A percentile compares a stretch with the other conserved stretches of the same genome.
phyloP scores from a whole-genome alignment of 768 basidiomycete species.

The Tricholoma flavovirens region DNA sequence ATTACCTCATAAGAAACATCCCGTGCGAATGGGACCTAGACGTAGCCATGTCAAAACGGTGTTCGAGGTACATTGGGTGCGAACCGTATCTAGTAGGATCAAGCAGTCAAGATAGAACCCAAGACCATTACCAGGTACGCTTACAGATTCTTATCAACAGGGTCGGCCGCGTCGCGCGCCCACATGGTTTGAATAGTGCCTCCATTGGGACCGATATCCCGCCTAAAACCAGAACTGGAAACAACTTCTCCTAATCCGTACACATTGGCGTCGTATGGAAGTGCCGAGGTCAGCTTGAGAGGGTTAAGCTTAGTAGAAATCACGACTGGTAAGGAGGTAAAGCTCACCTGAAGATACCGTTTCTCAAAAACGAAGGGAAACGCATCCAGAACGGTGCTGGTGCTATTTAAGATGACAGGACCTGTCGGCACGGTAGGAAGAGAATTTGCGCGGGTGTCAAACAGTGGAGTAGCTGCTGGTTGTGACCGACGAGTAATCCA shows the following conservation, averaged over 20 bases:
- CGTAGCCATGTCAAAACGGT: conserved; percentile 52
- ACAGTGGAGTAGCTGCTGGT: conserved; percentile 49
- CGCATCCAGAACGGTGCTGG: conserved; percentile 51
- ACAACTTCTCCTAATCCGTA: conserved; percentile 77
- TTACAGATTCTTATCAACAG: conserved; percentile 61
- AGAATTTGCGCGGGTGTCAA: conserved; percentile 63
- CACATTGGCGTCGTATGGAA: conserved; percentile 64
- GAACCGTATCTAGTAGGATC: conserved; percentile 54
- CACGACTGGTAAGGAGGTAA: not conserved
- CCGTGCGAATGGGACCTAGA: conserved; percentile 61
- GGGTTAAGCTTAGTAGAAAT: not conserved
- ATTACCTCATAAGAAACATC: conserved; percentile 65
- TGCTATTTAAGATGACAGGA: conserved; percentile 46
- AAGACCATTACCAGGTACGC: conserved; percentile 16
- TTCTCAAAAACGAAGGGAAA: conserved; percentile 76
- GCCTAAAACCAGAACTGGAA: conserved; percentile 61
- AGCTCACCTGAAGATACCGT: conserved; percentile 62
- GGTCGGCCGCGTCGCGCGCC: conserved; percentile 58
- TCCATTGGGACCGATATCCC: conserved; percentile 48
- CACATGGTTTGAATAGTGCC: conserved; percentile 66
- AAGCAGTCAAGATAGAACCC: not conserved
- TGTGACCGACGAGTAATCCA: conserved; percentile 71
- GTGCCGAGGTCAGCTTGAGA: conserved; percentile 51
- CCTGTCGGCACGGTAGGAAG: conserved; percentile 55
- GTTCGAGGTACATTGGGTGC: conserved; percentile 69